Conservation (phyloP, 1,284 basidiomycete genomes). For the Fomitopsis pinicola region DNA sequence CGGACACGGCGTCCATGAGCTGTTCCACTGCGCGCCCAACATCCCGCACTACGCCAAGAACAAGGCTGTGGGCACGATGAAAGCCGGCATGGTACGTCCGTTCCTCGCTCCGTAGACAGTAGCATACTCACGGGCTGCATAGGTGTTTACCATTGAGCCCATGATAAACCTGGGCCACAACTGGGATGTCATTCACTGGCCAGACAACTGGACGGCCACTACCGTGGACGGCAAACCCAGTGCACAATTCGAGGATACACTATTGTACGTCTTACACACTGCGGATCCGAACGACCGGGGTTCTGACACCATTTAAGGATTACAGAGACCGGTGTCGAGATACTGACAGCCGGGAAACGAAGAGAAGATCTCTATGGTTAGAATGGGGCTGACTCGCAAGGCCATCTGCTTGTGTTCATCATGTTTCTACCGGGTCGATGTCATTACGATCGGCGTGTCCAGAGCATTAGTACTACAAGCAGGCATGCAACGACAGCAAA, state of each 20-base stretch:
- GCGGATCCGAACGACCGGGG: neutral
- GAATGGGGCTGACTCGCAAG: neutral
- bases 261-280: slow-evolving; percentile 55
- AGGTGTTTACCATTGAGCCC: slow-evolving; percentile 80
- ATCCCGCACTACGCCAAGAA: slow-evolving; percentile 87
- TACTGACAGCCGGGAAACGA: slow-evolving; percentile 69
- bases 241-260: slow-evolving; percentile 95
- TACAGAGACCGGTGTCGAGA: slow-evolving; percentile 88
- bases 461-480: neutral
- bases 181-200: slow-evolving; percentile 77
- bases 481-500: neutral
- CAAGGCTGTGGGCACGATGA: slow-evolving; percentile 81
- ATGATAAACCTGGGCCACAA: slow-evolving; percentile 89
- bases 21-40: slow-evolving; percentile 76
- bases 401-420: neutral
- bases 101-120: slow-evolving; percentile 3
- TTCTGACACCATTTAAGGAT: slow-evolving; percentile 48
- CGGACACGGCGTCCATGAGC: slow-evolving; percentile 86
- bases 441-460: neutral
- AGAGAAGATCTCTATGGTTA: slow-evolving; percentile 30
- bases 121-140: neutral
- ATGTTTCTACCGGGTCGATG: neutral
- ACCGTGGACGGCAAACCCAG: slow-evolving; percentile 86
- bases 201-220: slow-evolving; percentile 92
- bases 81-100: slow-evolving; percentile 69